Base-by-base conservation (phyloP, 768 basidiomycete genomes). In the Boletus coccyginus region DNA sequence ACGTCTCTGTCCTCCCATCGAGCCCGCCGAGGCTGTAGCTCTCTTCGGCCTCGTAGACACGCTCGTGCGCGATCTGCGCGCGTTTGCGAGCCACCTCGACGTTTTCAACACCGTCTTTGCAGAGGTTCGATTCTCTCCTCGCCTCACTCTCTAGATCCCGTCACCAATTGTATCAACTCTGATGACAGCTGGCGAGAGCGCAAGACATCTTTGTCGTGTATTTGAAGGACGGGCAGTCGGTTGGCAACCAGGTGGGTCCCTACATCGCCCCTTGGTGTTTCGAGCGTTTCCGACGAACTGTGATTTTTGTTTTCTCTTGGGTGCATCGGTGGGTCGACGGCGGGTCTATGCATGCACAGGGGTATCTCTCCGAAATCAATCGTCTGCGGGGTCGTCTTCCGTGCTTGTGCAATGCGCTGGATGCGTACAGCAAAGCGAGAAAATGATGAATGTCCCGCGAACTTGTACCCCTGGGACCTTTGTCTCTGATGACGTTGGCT, bases 161-260 rank as follows among this genome's bases (percentile, higher is more conserved):
- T 27, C 27, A 27, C 27, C 27, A 6, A 27, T 27, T 27, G 27
- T 27, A 27, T 27, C 27, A 13, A 6, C 12, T 11, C 11, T 10
- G 17, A 32, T 27, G 11, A 32, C 29, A 65, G 64, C 12, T 65
- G 43, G 45, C 55, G n/a, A 53, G 64, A 36, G 55, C 52, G 31
- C 64, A 65, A 44, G 63, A 62, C 24, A 42, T 60, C 13, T 46
- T 62, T 12, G 8, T 65, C 21, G 2, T 65, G n/a, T 60, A 60
- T 44, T 39, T 65, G 43, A 66, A 65, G 42, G 64, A 66, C 24
- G 61, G 64, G 13, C 61, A 55, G 44, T 63, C 64, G 14, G 27
- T 47, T 14, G 32, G 33, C 8, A 33, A 60, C 42, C 56, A 36
- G 56, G 64, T 60, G 14, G 12, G 56, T 46, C 6, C 14, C 36